Evolutionary conservation across 176 grass and related monocot species (phyloP), one percentile per base, ranked within the genome.

Genomic region (Chrysopogon serrulatus): DNA sequence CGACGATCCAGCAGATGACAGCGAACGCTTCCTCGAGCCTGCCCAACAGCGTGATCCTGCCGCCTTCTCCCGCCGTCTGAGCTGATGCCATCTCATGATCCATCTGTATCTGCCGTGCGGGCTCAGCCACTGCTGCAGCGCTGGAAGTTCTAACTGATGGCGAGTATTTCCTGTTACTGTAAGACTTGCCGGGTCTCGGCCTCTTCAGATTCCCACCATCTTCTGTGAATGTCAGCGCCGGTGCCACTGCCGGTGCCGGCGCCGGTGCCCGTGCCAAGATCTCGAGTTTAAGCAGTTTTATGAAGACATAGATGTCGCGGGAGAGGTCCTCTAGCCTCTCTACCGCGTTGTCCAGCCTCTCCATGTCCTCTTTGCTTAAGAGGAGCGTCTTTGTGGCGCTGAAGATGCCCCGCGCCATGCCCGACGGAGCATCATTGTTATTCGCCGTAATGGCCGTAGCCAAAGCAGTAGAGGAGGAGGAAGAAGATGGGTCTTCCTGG

Each of bases 251-350:
- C 41, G 11, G 10, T 11, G 41, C 41, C 41, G 11, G 16, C 5
- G 15, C 15, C 4, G 49, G 49, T 19, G 18, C 48, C 5, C 19
- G 49, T 21, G 19, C 8, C 53, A 56, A 36, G 19, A 82, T 47
- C 35, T 89, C 47, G n/a, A 70, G 12, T 41, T 39, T 26, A 27
- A 82, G 44, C 83, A 86, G 33, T 48, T 62, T 35, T 32, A 83
- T 12, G 74, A 90, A 90, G 27, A 11, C 17, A 0, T 30, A 4
- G 40, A 45, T 72, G 0, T 45, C 41, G 3, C 14, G 14, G 6
- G 69, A 45, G 69, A 45, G 24, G 19, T 45, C 40, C 40, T 72
- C 24, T 5, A 72, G 69, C 0, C 24, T 82, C 42, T 77, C 41
- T 40, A 74, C 32, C 1, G 60, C 30, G 15, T 21, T 35, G 41